phyloP scores from a whole-genome alignment of 768 basidiomycete species.

The Mycena pura region DNA sequence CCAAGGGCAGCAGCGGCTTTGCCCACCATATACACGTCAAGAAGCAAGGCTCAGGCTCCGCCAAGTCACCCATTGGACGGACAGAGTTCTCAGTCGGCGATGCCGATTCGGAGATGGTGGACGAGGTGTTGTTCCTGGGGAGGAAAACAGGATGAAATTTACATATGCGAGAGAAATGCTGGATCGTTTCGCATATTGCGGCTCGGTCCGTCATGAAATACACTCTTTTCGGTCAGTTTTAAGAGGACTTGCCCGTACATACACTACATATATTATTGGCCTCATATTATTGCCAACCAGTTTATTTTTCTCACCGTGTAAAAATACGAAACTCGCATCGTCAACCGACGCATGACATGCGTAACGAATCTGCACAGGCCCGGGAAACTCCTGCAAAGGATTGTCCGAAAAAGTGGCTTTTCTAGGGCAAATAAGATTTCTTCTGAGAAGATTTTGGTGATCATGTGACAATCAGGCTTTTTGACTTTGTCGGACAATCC shows the following conservation, averaged over 20 bases:
- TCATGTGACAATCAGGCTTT: no score
- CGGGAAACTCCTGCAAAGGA: no score
- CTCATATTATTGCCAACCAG: slow-evolving; percentile 24
- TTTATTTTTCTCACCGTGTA: slow-evolving; percentile 27
- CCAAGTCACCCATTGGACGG: slow-evolving; percentile 54
- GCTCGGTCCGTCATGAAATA: slow-evolving; percentile 49
- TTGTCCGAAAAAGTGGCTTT: no score
- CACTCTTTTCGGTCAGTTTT: slow-evolving; percentile 24
- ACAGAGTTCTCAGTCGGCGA: slow-evolving; percentile 59
- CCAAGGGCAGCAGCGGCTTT: slow-evolving; percentile 43
- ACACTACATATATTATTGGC: background rate
- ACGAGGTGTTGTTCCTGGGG: slow-evolving; percentile 84
- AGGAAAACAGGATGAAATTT: slow-evolving; percentile 78
- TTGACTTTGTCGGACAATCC: no score
- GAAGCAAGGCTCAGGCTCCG: slow-evolving; percentile 54
- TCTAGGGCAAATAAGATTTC: no score
- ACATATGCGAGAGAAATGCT: slow-evolving; percentile 79
- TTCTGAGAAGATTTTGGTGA: no score
- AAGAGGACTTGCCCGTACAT: slow-evolving; percentile 10
- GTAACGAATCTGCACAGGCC: no score
- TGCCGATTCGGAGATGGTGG: slow-evolving; percentile 57
- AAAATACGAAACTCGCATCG: slow-evolving; percentile 8
- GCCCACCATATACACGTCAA: slow-evolving; percentile 50
- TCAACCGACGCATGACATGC: no score
- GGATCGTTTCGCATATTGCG: slow-evolving; percentile 79